phyloP scores from a whole-genome alignment of 257 asterid species.

The Parsonsia alboflavescens region DNA sequence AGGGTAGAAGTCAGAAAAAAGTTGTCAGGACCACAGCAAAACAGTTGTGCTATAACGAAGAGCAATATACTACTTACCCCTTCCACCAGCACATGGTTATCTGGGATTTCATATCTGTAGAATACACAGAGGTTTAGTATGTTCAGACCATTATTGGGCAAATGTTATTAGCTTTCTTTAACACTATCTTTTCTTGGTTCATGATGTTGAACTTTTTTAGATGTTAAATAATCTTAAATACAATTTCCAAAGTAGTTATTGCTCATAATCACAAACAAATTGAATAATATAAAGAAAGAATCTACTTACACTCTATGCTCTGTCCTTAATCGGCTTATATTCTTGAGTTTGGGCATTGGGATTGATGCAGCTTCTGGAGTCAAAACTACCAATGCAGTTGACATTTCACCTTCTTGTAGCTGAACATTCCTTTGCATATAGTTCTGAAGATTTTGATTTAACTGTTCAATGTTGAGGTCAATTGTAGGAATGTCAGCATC shows the following conservation, averaged over 20 bases:
- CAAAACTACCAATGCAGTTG: conserved; percentile 83
- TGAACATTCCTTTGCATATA: conserved; percentile 56
- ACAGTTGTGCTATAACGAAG: conserved; percentile 11
- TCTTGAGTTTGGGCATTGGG: conserved; percentile 84
- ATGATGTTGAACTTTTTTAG: not conserved
- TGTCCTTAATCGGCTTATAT: conserved; percentile 82
- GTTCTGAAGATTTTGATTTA: conserved; percentile 71
- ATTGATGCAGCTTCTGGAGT: conserved; percentile 84
- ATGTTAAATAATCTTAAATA: not conserved
- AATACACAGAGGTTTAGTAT: conserved; percentile 26
- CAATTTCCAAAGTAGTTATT: not conserved
- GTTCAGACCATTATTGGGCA: not conserved
- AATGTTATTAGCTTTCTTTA: not conserved
- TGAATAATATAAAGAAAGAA: conserved; percentile 1
- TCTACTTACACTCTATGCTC: conserved; percentile 94
- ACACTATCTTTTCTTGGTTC: not conserved
- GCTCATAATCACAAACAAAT: not conserved
- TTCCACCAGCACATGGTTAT: conserved; percentile 76
- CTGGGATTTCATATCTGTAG: conserved; percentile 93
- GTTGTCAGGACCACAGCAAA: conserved; percentile 8
- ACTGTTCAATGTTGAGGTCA: conserved; percentile 72
- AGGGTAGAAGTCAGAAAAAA: conserved; percentile 17
- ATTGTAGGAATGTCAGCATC: conserved; percentile 80
- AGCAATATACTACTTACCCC: conserved; percentile 53
- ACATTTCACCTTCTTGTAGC: conserved; percentile 61